Conservation (phyloP, 768 basidiomycete genomes). For the Tephrocybe sp. region DNA sequence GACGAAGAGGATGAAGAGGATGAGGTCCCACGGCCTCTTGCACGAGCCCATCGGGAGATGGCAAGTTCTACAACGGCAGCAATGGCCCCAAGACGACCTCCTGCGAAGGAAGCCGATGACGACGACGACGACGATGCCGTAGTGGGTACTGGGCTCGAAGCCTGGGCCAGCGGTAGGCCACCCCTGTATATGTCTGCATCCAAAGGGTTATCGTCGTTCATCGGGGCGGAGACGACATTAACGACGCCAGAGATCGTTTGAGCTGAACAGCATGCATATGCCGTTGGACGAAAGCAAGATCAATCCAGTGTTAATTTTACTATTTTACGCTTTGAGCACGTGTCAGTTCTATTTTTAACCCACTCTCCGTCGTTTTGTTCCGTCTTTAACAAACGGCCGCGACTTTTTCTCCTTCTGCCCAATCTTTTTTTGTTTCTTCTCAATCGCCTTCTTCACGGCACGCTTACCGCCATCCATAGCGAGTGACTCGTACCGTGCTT, state of each 20-base stretch:
- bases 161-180: constrained; percentile 31
- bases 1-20: constrained; percentile 40
- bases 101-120: constrained; percentile 33
- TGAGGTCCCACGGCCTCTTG: constrained; percentile 58
- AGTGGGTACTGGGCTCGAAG: constrained; percentile 27
- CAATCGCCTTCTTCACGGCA: constrained; percentile 84
- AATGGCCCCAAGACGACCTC: constrained; percentile 47
- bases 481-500: constrained; percentile 78
- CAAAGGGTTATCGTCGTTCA: constrained; percentile 16
- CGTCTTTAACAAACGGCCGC: constrained; percentile 52
- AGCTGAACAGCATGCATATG: neutral
- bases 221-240: constrained; percentile 9
- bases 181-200: constrained; percentile 57
- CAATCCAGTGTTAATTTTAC: too few species aligned
- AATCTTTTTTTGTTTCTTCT: constrained; percentile 85
- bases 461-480: constrained; percentile 71
- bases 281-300: neutral
- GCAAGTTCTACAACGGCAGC: constrained; percentile 67
- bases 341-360: constrained; percentile 12
- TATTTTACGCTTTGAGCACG: constrained; percentile 7
- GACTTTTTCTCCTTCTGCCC: constrained; percentile 87
- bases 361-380: constrained; percentile 20
- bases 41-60: constrained; percentile 69
- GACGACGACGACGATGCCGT: constrained; percentile 41
- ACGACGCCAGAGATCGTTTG: neutral